These are phyloP conservation scores for Crucihimalaya himalaica DNA, from an alignment of 345 rosid genomes.

Conservation along the genomic window DNA sequence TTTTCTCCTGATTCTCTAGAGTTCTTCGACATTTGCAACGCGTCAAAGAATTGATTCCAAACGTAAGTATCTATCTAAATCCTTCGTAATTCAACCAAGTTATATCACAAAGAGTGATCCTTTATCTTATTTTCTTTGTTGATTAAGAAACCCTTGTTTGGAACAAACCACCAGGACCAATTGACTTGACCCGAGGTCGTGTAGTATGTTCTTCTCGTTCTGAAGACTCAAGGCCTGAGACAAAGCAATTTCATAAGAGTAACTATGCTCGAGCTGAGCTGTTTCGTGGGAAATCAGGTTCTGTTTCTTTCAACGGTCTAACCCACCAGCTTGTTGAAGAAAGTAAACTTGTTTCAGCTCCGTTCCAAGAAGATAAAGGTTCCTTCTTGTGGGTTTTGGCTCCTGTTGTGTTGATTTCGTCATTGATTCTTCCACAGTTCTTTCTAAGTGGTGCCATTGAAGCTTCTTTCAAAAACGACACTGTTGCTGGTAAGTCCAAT, in stretches of 20 bases:
- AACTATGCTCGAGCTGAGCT: constrained; percentile 53
- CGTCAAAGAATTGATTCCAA: constrained; percentile 29
- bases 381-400: constrained; percentile 79
- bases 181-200: constrained; percentile 36
- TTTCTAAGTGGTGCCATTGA: constrained; percentile 59
- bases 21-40: constrained; percentile 32
- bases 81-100: neutral
- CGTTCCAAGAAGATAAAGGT: constrained; percentile 62
- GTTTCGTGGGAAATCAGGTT: constrained; percentile 79
- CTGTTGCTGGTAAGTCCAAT: constrained; percentile 45
- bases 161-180: constrained; percentile 16
- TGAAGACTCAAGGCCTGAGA: constrained; percentile 31
- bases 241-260: constrained; percentile 27
- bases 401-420: constrained; percentile 61
- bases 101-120: neutral
- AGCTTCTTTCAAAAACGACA: constrained; percentile 53
- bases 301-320: constrained; percentile 71
- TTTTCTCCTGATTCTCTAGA: constrained; percentile 41
- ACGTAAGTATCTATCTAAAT: constrained; percentile 34
- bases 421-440: constrained; percentile 74
- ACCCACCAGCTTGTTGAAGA: constrained; percentile 80
- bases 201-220: constrained; percentile 44
- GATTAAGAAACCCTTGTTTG: constrained; percentile 37
- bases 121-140: neutral
- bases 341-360: constrained; percentile 63